These are phyloP conservation scores for Rostrohypoxylon terebratum DNA, from an alignment of 495 filamentous ascomycete species.

Conservation along the genomic window DNA sequence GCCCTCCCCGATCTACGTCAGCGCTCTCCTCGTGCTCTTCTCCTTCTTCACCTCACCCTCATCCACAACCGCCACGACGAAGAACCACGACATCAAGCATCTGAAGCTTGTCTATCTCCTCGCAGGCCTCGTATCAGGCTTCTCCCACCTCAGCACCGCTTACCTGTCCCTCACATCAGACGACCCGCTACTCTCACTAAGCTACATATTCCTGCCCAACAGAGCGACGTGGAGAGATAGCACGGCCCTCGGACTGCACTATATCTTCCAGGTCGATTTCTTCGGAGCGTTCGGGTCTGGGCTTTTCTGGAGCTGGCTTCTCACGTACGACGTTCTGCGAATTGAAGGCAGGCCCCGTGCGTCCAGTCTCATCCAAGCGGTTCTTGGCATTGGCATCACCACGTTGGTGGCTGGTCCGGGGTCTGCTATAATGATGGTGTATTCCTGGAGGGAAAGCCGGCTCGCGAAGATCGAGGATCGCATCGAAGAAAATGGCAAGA, in stretches of 20 bases:
- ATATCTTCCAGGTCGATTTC: constrained; percentile 49
- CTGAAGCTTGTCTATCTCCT: constrained; percentile 44
- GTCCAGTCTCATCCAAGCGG: constrained; percentile 26
- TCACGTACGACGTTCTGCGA: constrained; percentile 41
- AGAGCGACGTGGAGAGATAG: constrained; percentile 24
- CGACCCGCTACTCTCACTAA: constrained; percentile 40
- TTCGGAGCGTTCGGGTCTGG: constrained; percentile 39
- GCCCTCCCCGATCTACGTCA: constrained; percentile 49
- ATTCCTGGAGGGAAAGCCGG: constrained; percentile 53
- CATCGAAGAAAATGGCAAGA: constrained; percentile 34
- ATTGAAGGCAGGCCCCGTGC: constrained; percentile 26
- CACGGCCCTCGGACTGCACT: constrained; percentile 45
- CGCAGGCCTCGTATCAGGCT: constrained; percentile 32
- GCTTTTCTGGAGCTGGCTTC: constrained; percentile 46
- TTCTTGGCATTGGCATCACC: constrained; percentile 28
- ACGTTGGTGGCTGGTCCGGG: constrained; percentile 48
- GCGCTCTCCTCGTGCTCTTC: constrained; percentile 40
- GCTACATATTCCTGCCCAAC: constrained; percentile 45
- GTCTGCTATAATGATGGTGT: constrained; percentile 45
- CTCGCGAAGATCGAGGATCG: constrained; percentile 47
- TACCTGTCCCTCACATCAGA: constrained; percentile 34
- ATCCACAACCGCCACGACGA: background rate
- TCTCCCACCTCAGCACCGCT: constrained; percentile 33
- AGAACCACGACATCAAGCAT: constrained; percentile 42
- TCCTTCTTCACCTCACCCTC: constrained; percentile 10